Evolutionary conservation across 768 basidiomycete species (phyloP), one percentile per base, ranked within the genome.

Genomic region (Suillus brevipes): DNA sequence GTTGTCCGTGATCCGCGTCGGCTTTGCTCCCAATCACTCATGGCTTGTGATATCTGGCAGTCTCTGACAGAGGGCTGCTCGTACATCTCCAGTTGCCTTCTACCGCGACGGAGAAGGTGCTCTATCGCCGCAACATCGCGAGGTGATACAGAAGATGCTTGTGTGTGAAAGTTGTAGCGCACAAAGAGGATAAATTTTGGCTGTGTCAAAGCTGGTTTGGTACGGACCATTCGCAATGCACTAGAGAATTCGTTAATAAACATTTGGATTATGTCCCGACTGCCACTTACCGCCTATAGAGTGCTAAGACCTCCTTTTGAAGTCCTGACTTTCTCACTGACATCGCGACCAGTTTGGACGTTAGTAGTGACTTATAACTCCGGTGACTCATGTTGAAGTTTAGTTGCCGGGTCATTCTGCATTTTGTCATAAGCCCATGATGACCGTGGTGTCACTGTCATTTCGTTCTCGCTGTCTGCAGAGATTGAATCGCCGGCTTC

Each of bases 111-210:
- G n/a, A 95, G 72, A 40, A 93, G 79, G 73, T 93, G 89, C 69
- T 95, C 92, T 43, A 94, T 84, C 10, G 84, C 85, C 62, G 82
- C 81, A 65, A 94, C 80, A 62, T 91, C 84, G 13, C 90, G 85
- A 6, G 89, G 83, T 4, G 89, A 85, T 31, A 92, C 80, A 1
- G 79, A 79, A 6, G 80, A 70, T 6, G 90, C 88, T 70, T 89
- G 88, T 7, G 79, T 80, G 72, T 79, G 89, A 76, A 95, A 94
- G 14, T 80, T 84, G 73, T 89, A 88, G 65, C 87, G 89, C 38
- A 91, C 80, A 72, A 85, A 85, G 55, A 91, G 82, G 28, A 79
- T 79, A 75, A 94, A 94, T 68, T 87, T 91, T 43, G 83, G 79
- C 59, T 82, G 89, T 1, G 87, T 79, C 8, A 76, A 66, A 1